A percentile compares a stretch with the other conserved stretches of the same genome.
Conservation (phyloP, 176 grass and related monocot genomes). For the Neostapfia colusana region DNA sequence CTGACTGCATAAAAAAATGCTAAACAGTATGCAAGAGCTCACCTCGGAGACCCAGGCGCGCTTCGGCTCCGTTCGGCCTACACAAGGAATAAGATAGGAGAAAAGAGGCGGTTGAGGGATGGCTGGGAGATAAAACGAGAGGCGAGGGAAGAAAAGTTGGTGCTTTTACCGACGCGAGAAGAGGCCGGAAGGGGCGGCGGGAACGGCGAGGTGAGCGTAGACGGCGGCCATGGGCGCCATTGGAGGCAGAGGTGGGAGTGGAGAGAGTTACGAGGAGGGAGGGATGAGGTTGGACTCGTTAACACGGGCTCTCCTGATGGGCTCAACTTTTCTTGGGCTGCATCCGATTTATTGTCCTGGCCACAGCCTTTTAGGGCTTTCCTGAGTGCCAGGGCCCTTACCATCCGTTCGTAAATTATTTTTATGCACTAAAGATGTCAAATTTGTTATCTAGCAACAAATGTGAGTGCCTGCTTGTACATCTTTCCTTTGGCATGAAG, state of each 20-base stretch:
- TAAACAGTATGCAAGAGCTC: background rate
- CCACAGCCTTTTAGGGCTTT: no score
- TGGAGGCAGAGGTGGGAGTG: slow-evolving; percentile 14
- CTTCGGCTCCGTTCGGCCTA: slow-evolving; percentile 29
- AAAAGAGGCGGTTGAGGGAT: slow-evolving; percentile 4
- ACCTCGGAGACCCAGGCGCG: slow-evolving; percentile 33
- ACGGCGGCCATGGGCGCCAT: slow-evolving; percentile 42
- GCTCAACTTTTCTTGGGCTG: background rate
- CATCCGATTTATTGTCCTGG: no score
- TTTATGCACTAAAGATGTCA: no score
- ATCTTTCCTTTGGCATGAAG: no score
- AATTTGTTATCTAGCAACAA: no score
- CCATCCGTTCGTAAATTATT: no score
- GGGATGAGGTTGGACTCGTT: background rate
- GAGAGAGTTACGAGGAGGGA: background rate
- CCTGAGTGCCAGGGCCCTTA: no score
- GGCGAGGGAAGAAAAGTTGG: no score
- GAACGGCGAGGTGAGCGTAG: slow-evolving; percentile 43
- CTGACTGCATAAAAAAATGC: background rate
- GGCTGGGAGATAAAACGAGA: background rate
- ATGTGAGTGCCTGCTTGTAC: no score
- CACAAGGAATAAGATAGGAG: background rate
- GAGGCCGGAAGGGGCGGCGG: slow-evolving; percentile 2
- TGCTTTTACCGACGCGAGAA: background rate
- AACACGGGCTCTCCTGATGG: background rate